phyloP scores from a whole-genome alignment of 495 filamentous ascomycete species.

The Penicillium pancosmium region DNA sequence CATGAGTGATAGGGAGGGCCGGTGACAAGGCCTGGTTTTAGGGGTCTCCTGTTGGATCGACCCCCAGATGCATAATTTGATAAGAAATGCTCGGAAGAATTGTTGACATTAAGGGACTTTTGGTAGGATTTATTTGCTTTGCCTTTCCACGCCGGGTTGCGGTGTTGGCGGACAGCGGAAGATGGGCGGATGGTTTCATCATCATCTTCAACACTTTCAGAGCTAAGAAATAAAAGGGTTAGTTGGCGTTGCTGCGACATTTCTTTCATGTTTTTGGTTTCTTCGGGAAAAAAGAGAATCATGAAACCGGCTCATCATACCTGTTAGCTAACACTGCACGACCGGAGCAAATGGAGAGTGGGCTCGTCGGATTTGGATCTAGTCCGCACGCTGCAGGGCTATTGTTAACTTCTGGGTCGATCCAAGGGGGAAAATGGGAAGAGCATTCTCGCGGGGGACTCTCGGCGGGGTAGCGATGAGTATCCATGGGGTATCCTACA shows the following conservation, averaged over 20 bases:
- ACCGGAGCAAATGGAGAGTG: slow-evolving; percentile 10
- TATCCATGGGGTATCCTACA: slow-evolving; percentile 43
- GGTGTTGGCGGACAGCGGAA: not conserved
- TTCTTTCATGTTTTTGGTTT: not conserved
- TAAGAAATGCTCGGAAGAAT: slow-evolving; percentile 1
- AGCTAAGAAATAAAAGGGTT: not conserved
- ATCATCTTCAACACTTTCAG: not conserved
- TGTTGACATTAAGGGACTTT: slow-evolving; percentile 9
- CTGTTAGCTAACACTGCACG: slow-evolving; percentile 1
- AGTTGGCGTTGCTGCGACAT: not conserved
- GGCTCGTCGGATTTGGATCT: slow-evolving; percentile 17
- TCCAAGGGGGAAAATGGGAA: slow-evolving; percentile 36
- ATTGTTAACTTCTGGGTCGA: slow-evolving; percentile 58
- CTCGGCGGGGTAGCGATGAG: slow-evolving; percentile 24
- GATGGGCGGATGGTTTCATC: not conserved
- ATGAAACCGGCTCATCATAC: not conserved
- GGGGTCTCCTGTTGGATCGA: not conserved
- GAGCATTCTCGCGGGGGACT: not conserved
- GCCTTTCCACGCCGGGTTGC: not conserved
- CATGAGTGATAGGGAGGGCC: slow-evolving; percentile 7
- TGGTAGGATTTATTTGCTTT: not conserved
- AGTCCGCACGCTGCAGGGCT: slow-evolving; percentile 36
- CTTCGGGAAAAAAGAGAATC: slow-evolving; percentile 8
- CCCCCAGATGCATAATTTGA: slow-evolving; percentile 2
- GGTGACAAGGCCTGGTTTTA: slow-evolving; percentile 30